phyloP scores from a whole-genome alignment of 345 rosid species.

The Melaleuca quinquenervia region DNA sequence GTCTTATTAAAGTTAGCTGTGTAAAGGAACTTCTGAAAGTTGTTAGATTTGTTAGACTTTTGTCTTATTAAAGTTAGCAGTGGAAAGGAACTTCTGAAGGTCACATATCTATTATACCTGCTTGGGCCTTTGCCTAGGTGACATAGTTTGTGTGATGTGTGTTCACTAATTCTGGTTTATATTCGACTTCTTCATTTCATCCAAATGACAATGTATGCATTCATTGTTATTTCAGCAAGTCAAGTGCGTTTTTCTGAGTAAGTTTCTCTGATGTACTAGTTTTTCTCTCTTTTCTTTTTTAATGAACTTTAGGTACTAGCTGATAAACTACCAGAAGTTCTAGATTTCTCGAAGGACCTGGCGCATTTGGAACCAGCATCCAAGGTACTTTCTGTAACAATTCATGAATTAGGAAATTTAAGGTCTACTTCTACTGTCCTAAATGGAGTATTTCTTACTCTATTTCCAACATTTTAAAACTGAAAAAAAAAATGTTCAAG shows the following conservation, averaged over 20 bases:
- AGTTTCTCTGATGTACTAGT: not conserved
- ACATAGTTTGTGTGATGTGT: not conserved
- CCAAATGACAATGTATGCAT: not conserved
- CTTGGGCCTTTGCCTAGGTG: not conserved
- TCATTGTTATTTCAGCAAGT: not conserved
- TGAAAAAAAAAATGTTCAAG: not conserved
- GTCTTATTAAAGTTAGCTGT: not conserved
- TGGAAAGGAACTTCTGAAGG: not conserved
- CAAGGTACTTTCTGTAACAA: slow-evolving; percentile 31
- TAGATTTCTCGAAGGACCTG: slow-evolving; percentile 68
- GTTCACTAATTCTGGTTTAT: not conserved
- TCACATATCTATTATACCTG: not conserved
- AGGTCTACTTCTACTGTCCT: not conserved
- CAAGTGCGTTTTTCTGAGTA: not conserved
- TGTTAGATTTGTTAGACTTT: no score
- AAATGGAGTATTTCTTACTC: not conserved
- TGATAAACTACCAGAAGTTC: slow-evolving; percentile 75
- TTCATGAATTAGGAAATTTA: not conserved
- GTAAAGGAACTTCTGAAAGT: not conserved
- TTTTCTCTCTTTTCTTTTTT: slow-evolving; percentile 3
- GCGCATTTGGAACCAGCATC: slow-evolving; percentile 62
- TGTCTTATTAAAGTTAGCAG: not conserved
- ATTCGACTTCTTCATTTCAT: not conserved
- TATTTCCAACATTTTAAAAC: not conserved
- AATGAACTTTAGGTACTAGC: slow-evolving; percentile 56